Conservation (phyloP, 2,329 filamentous ascomycete species). For the Alternaria gansuensis region DNA sequence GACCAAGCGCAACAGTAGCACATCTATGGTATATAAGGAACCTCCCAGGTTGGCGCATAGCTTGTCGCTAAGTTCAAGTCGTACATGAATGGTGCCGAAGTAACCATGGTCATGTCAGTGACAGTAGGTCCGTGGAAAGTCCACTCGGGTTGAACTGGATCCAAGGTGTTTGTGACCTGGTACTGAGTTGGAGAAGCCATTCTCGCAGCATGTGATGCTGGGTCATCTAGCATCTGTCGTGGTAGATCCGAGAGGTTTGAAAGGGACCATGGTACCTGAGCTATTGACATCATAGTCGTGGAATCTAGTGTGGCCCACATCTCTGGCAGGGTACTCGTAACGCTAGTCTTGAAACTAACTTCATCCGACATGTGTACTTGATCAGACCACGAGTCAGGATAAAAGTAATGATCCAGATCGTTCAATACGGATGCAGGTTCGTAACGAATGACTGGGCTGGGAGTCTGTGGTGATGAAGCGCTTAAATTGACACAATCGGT, state of each 20-base stretch:
- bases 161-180: conserved; percentile 18
- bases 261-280: conserved; percentile 36
- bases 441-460: conserved; percentile 37
- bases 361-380: conserved; percentile 36
- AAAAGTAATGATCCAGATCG: conserved; percentile 34
- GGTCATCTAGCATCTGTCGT: conserved; percentile 22
- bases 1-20: conserved; percentile 26
- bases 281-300: conserved; percentile 26
- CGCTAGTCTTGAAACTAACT: conserved; percentile 35
- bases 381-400: conserved; percentile 36
- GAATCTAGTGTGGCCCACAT: conserved; percentile 34
- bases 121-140: conserved; percentile 58
- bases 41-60: conserved; percentile 50
- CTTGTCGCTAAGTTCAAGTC: conserved; percentile 45
- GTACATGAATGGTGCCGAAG: conserved; percentile 51
- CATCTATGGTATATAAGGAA: conserved; percentile 56
- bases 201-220: conserved; percentile 27
- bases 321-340: conserved; percentile 34
- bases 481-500: conserved; percentile 32
- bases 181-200: conserved; percentile 39
- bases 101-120: conserved; percentile 49
- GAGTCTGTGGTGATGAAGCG: conserved; percentile 44
- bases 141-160: conserved; percentile 58
- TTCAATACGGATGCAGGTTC: conserved; percentile 36
- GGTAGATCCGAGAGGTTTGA: conserved; percentile 29